A percentile compares a stretch with the other conserved stretches of the same genome.
Evolutionary conservation across 2,329 filamentous ascomycete species (phyloP).

Genomic region (Cladosporium velox): DNA sequence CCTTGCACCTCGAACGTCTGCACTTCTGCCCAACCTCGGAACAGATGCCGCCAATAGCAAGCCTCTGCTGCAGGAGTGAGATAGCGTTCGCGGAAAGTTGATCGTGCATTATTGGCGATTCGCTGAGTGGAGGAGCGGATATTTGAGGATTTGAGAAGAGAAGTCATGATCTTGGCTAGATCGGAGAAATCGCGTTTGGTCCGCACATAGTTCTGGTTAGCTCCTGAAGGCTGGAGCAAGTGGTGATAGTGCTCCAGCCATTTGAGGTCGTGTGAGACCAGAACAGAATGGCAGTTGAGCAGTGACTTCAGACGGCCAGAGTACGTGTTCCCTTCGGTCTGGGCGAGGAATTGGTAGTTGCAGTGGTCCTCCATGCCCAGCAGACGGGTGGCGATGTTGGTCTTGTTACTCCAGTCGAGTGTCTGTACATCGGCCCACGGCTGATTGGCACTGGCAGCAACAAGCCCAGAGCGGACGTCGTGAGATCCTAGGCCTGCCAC

Average conservation of each 20-base stretch:
- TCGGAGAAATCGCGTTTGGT: constrained; percentile 36
- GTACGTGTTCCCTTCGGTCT: constrained; percentile 40
- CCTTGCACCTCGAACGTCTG: constrained; percentile 31
- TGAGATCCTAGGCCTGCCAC: constrained; percentile 32
- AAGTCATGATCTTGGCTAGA: constrained; percentile 28
- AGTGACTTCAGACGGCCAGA: constrained; percentile 40
- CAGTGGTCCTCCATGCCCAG: constrained; percentile 37
- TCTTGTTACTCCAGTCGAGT: constrained; percentile 30
- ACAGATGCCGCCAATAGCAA: constrained; percentile 35
- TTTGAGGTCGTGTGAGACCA: constrained; percentile 34
- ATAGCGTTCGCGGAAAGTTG: constrained; percentile 32
- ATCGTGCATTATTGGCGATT: constrained; percentile 32
- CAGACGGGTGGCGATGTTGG: constrained; percentile 26
- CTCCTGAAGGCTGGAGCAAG: constrained; percentile 32
- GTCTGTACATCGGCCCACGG: constrained; percentile 50
- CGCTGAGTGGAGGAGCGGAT: constrained; percentile 13
- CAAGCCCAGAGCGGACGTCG: constrained; percentile 36
- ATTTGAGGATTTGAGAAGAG: constrained; percentile 19
- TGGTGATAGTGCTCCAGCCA: constrained; percentile 38
- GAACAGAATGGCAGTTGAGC: constrained; percentile 37
- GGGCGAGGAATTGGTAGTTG: constrained; percentile 36
- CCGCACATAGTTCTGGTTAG: constrained; percentile 36
- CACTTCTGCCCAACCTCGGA: constrained; percentile 31
- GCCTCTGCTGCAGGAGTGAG: constrained; percentile 29
- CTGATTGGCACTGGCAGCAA: constrained; percentile 35